These are phyloP conservation scores for Chimonanthus praecox DNA, from an alignment of 164 flowering plant species.

Conservation along the genomic window DNA sequence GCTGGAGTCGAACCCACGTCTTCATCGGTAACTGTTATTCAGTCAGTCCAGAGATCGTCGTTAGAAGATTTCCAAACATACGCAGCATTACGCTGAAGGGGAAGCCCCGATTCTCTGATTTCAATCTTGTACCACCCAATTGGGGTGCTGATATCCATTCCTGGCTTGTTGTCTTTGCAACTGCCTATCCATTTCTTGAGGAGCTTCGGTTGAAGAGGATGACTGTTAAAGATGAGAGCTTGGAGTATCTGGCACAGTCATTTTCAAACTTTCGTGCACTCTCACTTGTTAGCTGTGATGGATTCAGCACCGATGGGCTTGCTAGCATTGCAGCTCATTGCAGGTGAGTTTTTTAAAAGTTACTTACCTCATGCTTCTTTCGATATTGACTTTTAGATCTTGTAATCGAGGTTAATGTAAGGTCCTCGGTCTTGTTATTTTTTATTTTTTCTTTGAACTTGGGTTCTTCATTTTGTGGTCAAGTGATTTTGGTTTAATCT, in stretches of 20 bases:
- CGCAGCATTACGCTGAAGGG: conserved; percentile 66
- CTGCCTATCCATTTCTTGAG: conserved; percentile 55
- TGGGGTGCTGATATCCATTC: conserved; percentile 72
- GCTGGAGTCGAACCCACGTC: conserved; percentile 17
- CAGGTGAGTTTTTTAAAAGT: conserved; percentile 32
- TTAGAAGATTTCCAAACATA: conserved; percentile 59
- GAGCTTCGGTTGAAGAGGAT: conserved; percentile 72
- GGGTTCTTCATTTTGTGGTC: too few species aligned
- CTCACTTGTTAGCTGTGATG: conserved; percentile 71
- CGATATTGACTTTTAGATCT: too few species aligned
- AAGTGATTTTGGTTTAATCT: too few species aligned
- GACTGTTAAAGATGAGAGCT: conserved; percentile 59
- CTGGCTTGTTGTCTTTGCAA: conserved; percentile 58
- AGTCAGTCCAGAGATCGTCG: conserved; percentile 60
- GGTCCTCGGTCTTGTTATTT: neutral
- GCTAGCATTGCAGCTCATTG: conserved; percentile 63
- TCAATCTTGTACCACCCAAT: conserved; percentile 63
- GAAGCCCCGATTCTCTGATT: conserved; percentile 75
- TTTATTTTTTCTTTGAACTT: neutral
- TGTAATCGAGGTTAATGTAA: too few species aligned
- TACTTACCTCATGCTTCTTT: too few species aligned
- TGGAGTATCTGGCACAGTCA: conserved; percentile 48
- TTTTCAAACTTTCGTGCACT: conserved; percentile 51
- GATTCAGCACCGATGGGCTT: conserved; percentile 73
- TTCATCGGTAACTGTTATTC: conserved; percentile 53